A percentile compares a stretch with the other conserved stretches of the same genome.
Evolutionary conservation across 306 rosid species (phyloP).

Genomic region (Pterocarpus macrocarpus): DNA sequence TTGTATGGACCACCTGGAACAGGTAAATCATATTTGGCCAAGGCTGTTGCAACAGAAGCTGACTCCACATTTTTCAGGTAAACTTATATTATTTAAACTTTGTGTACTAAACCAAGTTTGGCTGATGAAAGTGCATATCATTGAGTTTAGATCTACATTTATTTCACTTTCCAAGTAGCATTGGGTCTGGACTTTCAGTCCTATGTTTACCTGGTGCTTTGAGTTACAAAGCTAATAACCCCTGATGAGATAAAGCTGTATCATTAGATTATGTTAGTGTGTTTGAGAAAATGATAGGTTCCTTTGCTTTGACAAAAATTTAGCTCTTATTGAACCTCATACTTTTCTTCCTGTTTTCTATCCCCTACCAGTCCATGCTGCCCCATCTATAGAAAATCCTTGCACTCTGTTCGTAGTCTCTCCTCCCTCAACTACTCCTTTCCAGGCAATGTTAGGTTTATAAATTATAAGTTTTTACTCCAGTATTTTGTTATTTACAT

Average conservation of each 20-base stretch:
- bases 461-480: background rate
- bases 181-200: slow-evolving; percentile 26
- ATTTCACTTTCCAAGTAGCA: slow-evolving; percentile 3
- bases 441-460: background rate
- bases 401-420: background rate
- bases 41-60: slow-evolving; percentile 99
- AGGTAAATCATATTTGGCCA: slow-evolving; percentile 98
- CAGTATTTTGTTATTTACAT: background rate
- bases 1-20: slow-evolving; percentile 99
- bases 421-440: slow-evolving; percentile 14
- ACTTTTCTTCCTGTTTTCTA: background rate
- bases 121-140: background rate
- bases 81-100: background rate
- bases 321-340: background rate
- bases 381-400: background rate
- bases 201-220: background rate
- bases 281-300: background rate
- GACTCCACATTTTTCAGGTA: slow-evolving; percentile 98
- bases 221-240: slow-evolving; percentile 15
- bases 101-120: slow-evolving; percentile 12
- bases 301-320: slow-evolving; percentile 2
- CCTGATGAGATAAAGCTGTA: slow-evolving; percentile 5
- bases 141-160: slow-evolving; percentile 7
- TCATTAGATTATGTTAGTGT: slow-evolving; percentile 20
- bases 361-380: background rate